A percentile compares a stretch with the other conserved stretches of the same genome.
phyloP scores from a whole-genome alignment of 352 stramenopile species.

The Phytopythium delawarense region DNA sequence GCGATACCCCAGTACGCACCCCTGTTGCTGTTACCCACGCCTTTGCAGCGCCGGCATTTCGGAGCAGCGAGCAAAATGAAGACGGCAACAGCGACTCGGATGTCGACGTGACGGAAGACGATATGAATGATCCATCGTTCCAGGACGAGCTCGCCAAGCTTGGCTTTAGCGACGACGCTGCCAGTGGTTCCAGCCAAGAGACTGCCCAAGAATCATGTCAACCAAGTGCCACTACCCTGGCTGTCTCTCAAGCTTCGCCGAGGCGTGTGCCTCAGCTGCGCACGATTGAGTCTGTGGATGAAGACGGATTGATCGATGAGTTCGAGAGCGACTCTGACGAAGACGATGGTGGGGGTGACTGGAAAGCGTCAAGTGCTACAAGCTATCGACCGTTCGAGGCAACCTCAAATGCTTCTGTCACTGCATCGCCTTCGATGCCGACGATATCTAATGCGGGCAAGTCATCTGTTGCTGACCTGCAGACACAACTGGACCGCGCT shows the following conservation, averaged over 20 bases:
- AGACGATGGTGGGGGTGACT: neutral
- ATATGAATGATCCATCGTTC: conserved; percentile 57
- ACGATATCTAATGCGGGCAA: neutral
- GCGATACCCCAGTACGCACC: neutral
- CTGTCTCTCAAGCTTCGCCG: neutral
- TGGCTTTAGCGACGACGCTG: conserved; percentile 15
- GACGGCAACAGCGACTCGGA: conserved; percentile 22
- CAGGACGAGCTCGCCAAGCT: conserved; percentile 39
- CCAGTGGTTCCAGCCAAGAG: neutral
- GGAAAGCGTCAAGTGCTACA: neutral
- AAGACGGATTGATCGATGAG: conserved; percentile 62
- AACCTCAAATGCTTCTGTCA: neutral
- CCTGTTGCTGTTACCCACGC: conserved; percentile 8
- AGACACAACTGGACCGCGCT: conserved; percentile 33
- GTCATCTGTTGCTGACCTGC: neutral
- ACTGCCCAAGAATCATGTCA: neutral
- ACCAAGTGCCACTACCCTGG: neutral
- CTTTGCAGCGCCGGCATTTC: conserved; percentile 13
- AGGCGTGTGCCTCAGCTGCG: neutral
- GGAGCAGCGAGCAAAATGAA: neutral
- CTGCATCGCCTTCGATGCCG: neutral
- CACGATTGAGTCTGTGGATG: conserved; percentile 35
- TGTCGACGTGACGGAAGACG: conserved; percentile 50
- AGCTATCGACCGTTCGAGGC: neutral
- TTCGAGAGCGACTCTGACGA: conserved; percentile 14